Evolutionary conservation across 2,329 filamentous ascomycete species (phyloP).

Genomic region (Sporothrix inflata): DNA sequence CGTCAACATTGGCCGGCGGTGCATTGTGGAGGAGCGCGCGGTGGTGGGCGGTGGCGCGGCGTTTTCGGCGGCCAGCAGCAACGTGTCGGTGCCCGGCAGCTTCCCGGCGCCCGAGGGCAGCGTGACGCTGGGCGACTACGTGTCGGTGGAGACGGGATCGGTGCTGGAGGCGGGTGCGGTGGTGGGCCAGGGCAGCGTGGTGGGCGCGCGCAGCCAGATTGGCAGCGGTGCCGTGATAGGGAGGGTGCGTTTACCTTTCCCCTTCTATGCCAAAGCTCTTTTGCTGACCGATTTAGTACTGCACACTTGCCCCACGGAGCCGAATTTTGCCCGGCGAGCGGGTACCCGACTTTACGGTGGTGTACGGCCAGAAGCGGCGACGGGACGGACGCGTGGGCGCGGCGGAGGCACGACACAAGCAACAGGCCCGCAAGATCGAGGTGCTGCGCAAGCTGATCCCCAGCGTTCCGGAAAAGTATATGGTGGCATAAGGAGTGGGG

Average conservation of each 20-base stretch:
- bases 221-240: slow-evolving; percentile 65
- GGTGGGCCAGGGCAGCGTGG: slow-evolving; percentile 61
- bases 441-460: slow-evolving; percentile 68
- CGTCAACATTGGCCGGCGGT: slow-evolving; percentile 78
- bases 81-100: background rate
- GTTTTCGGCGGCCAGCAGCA: slow-evolving; percentile 35
- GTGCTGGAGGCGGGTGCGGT: slow-evolving; percentile 64
- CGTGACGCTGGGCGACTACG: slow-evolving; percentile 62
- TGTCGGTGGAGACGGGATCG: slow-evolving; percentile 63
- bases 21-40: slow-evolving; percentile 75
- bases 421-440: slow-evolving; percentile 69
- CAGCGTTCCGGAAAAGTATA: slow-evolving; percentile 53
- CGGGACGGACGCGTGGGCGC: slow-evolving; percentile 60
- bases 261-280: background rate
- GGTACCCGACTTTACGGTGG: slow-evolving; percentile 68
- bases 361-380: slow-evolving; percentile 65
- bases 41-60: slow-evolving; percentile 52
- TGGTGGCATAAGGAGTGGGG: slow-evolving; percentile 1
- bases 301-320: slow-evolving; percentile 69
- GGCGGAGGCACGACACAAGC: slow-evolving; percentile 64
- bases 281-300: slow-evolving; percentile 56
- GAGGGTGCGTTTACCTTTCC: slow-evolving; percentile 53
- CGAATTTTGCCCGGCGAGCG: slow-evolving; percentile 60
- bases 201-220: slow-evolving; percentile 64
- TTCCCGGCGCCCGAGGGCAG: slow-evolving; percentile 46